Conservation (phyloP, 805 yeast genomes). For the Scheffersomyces stipitis region DNA sequence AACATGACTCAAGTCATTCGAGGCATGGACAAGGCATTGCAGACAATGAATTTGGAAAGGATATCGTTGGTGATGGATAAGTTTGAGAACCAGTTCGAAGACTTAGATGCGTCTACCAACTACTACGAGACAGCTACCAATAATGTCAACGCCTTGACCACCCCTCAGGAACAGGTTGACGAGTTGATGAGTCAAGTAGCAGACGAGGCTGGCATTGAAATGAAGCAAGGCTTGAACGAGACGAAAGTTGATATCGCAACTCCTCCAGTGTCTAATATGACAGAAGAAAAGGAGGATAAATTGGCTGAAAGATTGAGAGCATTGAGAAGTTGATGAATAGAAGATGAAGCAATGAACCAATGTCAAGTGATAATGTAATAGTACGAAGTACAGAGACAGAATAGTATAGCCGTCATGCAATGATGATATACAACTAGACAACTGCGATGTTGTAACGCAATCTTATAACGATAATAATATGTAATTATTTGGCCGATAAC, state of each 20-base stretch:
- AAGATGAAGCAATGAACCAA: no score
- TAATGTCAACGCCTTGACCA: conserved; percentile 80
- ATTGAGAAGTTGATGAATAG: conserved; percentile 51
- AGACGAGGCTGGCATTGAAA: conserved; percentile 94
- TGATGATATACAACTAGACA: no score
- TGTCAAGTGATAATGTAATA: no score
- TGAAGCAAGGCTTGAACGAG: conserved; percentile 78
- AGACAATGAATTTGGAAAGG: conserved; percentile 90
- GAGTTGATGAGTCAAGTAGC: conserved; percentile 88
- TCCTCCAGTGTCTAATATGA: conserved; percentile 38
- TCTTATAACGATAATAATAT: conserved; percentile 1
- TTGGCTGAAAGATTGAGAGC: conserved; percentile 89
- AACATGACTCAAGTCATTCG: conserved; percentile 90
- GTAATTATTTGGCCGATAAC: conserved; percentile 1
- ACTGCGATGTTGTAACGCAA: no score
- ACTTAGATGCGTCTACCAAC: conserved; percentile 87
- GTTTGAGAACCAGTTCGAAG: conserved; percentile 94
- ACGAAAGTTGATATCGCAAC: conserved; percentile 50
- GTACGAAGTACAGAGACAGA: no score
- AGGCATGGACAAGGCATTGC: conserved; percentile 96
- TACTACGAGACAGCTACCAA: conserved; percentile 91
- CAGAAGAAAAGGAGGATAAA: conserved; percentile 79
- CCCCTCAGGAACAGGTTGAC: conserved; percentile 96
- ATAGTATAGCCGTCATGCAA: no score
- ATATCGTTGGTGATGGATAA: conserved; percentile 96